phyloP scores from a whole-genome alignment of 805 yeast genomes.

The Sungouiella thailandica region DNA sequence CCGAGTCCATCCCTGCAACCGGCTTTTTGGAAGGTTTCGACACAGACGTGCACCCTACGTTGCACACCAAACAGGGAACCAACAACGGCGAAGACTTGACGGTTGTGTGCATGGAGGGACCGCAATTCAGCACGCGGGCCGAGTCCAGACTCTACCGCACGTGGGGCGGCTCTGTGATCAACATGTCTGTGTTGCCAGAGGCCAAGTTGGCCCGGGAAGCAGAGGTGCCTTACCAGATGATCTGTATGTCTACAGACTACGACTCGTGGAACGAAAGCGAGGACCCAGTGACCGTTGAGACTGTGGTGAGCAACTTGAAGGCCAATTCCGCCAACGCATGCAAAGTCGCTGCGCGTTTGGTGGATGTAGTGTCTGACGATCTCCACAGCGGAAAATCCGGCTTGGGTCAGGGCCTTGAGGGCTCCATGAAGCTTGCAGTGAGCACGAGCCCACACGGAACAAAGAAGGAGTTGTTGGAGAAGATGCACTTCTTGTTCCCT shows the following conservation, averaged over 20 bases:
- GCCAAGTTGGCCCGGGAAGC: conserved; percentile 96
- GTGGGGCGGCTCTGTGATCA: conserved; percentile 93
- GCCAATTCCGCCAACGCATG: conserved; percentile 88
- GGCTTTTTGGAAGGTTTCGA: conserved; percentile 55
- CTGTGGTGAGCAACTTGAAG: conserved; percentile 84
- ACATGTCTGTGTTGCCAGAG: conserved; percentile 98
- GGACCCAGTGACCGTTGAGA: conserved; percentile 97
- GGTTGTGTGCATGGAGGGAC: conserved; percentile 98
- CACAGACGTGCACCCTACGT: conserved; percentile 28
- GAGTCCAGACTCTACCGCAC: conserved; percentile 81
- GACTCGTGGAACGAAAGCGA: conserved; percentile 97
- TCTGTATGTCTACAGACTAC: conserved; percentile 98
- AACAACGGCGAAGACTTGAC: conserved; percentile 69
- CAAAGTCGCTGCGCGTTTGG: conserved; percentile 62
- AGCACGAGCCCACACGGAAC: conserved; percentile 73
- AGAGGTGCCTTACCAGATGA: conserved; percentile 94
- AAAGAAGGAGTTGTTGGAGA: conserved; percentile 64
- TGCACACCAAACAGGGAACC: conserved; percentile 60
- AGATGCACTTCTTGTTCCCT: conserved; percentile 85
- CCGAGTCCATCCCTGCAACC: conserved; percentile 38
- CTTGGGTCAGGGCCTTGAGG: conserved; percentile 67
- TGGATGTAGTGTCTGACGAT: conserved; percentile 61
- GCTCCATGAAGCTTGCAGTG: conserved; percentile 76
- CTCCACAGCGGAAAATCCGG: conserved; percentile 45
- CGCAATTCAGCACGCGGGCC: conserved; percentile 95